Evolutionary conservation across 1,139 yeast species (phyloP), one percentile per base, ranked within the genome.

Genomic region (Zygoascus meyerae): DNA sequence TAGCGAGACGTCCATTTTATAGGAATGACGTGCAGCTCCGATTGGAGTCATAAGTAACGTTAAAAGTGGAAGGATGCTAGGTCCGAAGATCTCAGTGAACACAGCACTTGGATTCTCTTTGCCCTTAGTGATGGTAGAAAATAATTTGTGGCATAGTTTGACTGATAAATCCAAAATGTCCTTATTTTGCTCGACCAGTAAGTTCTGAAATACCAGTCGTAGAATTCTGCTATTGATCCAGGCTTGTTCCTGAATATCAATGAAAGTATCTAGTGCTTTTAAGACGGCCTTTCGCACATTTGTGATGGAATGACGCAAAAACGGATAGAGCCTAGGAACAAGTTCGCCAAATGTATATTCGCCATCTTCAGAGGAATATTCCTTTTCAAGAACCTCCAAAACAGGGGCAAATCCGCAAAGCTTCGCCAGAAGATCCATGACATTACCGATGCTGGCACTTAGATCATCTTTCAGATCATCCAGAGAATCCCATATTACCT

Each of bases 381-480:
- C 42, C 30, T 71, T 69, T 54, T 83, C 71, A 74, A 92, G 78
- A 26, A 83, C 55, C 5, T 77, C 80, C 41, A 90, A 71, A 3
- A 90, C 96, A 59, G 81, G 81, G 5, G 81, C 78, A 64, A 83
- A 92, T 3, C 89, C 78, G 65, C 97, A 92, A 45, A 92, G 72
- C 59, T 84, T 87, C 1, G 97, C 94, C 52, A 92, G 72, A 36
- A 92, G 70, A 64, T 92, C 97, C 97, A 92, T 92, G 1, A 92
- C 95, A 2, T 95, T 86, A 37, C 97, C 97, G 45, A 92, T 90
- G 12, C 96, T 85, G 0, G 97, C 95, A 16, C 95, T 85, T 45
- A 92, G 72, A 63, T 92, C 98, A 63, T 92, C 98, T 55, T 86
- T 81, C 51, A 90, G 71, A 58, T 85, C 87, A 2, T 87, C 79